Conservation (phyloP, 2,329 filamentous ascomycete species). For the Colletotrichum sidae region DNA sequence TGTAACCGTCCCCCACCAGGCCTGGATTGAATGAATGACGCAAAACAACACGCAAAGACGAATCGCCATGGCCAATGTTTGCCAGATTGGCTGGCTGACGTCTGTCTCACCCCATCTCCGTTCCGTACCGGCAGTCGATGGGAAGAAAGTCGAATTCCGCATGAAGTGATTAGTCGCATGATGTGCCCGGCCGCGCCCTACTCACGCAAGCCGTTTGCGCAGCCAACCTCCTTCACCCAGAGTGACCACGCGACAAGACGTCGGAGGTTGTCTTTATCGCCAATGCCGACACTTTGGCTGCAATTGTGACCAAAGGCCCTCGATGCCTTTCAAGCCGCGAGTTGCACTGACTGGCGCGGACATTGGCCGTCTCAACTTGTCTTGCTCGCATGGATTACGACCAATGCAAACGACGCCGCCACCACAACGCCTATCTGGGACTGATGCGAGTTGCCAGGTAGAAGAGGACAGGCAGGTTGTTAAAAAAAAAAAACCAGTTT, state of each 20-base stretch:
- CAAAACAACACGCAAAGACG: neutral
- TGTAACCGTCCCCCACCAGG: too few species aligned
- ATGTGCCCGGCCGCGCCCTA: constrained; percentile 10
- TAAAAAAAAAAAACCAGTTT: too few species aligned
- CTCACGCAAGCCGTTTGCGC: too few species aligned
- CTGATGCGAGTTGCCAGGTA: neutral
- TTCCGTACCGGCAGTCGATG: neutral
- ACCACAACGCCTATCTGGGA: neutral
- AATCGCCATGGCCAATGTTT: neutral
- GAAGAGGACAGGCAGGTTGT: neutral
- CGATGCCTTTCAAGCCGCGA: neutral
- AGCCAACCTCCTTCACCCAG: constrained; percentile 1
- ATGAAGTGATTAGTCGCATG: constrained; percentile 8
- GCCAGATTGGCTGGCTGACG: too few species aligned
- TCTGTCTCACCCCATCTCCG: too few species aligned
- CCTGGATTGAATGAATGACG: neutral
- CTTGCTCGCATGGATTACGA: constrained; percentile 12
- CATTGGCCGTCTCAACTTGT: constrained; percentile 10
- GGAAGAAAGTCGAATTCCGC: constrained; percentile 2
- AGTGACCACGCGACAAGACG: neutral
- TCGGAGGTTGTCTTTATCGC: neutral
- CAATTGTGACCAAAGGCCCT: neutral
- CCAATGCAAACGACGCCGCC: neutral
- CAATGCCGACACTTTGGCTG: neutral
- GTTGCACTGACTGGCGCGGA: constrained; percentile 11